Conservation (phyloP, 345 rosid species). For the Mallotus nudiflorus region DNA sequence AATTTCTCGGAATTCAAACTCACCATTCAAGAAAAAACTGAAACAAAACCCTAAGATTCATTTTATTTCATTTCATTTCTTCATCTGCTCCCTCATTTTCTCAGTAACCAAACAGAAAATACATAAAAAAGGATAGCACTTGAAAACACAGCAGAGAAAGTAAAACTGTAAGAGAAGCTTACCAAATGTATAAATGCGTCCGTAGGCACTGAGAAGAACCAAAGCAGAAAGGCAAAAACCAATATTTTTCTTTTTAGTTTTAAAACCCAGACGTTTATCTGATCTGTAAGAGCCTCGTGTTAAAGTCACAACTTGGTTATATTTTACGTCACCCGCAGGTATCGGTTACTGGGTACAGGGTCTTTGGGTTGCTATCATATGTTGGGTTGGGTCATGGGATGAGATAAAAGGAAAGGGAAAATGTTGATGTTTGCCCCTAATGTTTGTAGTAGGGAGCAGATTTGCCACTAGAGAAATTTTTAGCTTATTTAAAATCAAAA, state of each 20-base stretch:
- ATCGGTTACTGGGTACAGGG: constrained; percentile 27
- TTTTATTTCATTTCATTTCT: background rate
- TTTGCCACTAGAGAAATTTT: too few species aligned
- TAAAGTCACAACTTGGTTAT: constrained; percentile 16
- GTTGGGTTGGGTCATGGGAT: too few species aligned
- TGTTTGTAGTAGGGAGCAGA: too few species aligned
- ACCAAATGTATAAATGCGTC: constrained; percentile 3
- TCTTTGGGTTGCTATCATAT: constrained; percentile 20
- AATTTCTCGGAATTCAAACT: background rate
- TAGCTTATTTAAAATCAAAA: too few species aligned
- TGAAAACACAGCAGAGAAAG: too few species aligned
- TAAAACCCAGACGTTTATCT: constrained; percentile 38
- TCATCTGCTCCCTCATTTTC: constrained; percentile 7
- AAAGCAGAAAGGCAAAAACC: constrained; percentile 11
- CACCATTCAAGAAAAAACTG: background rate
- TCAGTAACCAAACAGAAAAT: constrained; percentile 10
- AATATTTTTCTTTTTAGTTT: background rate
- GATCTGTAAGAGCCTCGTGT: background rate
- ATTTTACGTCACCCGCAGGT: constrained; percentile 19
- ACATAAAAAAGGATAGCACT: background rate
- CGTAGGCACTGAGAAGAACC: background rate
- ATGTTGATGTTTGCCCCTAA: too few species aligned
- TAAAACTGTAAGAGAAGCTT: too few species aligned
- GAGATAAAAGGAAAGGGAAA: too few species aligned
- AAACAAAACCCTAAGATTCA: background rate